Evolutionary conservation across 2,329 filamentous ascomycete species (phyloP), one percentile per base, ranked within the genome.

Genomic region (Blumeria graminis): DNA sequence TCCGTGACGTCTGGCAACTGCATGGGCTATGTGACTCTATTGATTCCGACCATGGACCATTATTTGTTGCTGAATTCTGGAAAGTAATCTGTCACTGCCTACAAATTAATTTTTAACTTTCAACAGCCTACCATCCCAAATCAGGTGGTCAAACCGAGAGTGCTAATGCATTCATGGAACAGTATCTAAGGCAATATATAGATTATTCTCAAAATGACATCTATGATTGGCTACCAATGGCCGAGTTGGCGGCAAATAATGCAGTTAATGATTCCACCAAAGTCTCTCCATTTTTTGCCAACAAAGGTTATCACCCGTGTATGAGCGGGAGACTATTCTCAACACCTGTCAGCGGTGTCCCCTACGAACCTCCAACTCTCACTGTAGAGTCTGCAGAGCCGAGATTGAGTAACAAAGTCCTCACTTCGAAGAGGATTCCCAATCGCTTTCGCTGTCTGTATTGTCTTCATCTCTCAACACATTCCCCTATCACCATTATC

Each of bases 181-280:
- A 16, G 22, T 58, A 57, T 32, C 41, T 62, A 9, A 51, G 57
- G 0, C 13, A 38, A 5, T 62, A 58, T n/a, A 35, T 59, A 11
- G 43, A 55, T 48, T 61, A 58, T 35, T 16, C 59, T 28, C 56
- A 62, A 43, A 53, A 61, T 28, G 51, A 62, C 53, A 1, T 57
- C 43, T n/a, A 55, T 32, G 13, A 55, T 53, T 33, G 41, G 41
- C n/a, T 46, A 16, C 41, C 4, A n/a, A 14, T 62, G 10, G 57
- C 59, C 1, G 57, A 63, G 52, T 61, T 61, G 22, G 57, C 59
- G 3, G 55, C 56, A n/a, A 59, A 61, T 38, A 61, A 59, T 41
- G 22, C 33, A 0, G 34, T 13, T 33, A 60, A 13, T 57, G 58
- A 0, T 46, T 46, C 41, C 16, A 62, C 58, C 6, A 22, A 53